Evolutionary conservation across 1,139 yeast species (phyloP).

Genomic region (Taphrina deformans): DNA sequence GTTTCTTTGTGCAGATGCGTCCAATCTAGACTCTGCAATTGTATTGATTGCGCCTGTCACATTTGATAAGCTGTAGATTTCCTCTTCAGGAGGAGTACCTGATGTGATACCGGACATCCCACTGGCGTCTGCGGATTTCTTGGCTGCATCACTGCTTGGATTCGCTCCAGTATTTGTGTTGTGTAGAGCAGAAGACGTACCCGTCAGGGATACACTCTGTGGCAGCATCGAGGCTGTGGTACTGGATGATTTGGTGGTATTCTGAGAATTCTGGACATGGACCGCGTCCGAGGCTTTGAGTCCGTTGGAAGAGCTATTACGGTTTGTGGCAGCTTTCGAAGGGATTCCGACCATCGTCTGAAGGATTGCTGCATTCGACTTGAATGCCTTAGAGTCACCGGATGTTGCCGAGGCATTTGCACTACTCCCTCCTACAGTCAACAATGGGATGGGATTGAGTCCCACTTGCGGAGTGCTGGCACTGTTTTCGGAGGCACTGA

Average conservation of each 20-base stretch:
- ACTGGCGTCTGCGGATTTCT: not conserved
- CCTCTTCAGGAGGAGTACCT: not conserved
- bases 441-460: not conserved
- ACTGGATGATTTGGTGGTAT: not conserved
- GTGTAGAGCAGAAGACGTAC: not conserved
- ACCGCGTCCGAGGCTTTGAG: not conserved
- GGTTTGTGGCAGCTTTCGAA: not conserved
- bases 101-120: not conserved
- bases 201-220: not conserved
- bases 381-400: not conserved
- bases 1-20: not conserved
- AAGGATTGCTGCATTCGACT: not conserved
- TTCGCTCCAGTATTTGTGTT: not conserved
- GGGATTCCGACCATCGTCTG: not conserved
- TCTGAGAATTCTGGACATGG: not conserved
- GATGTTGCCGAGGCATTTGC: not conserved
- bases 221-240: not conserved
- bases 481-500: not conserved
- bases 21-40: not conserved
- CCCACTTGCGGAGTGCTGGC: not conserved
- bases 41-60: not conserved
- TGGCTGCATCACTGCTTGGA: not conserved
- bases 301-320: not conserved
- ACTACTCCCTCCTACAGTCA: not conserved
- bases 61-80: not conserved